Base-by-base conservation (phyloP, 768 basidiomycete genomes). In the Lactifluus pinguis region DNA sequence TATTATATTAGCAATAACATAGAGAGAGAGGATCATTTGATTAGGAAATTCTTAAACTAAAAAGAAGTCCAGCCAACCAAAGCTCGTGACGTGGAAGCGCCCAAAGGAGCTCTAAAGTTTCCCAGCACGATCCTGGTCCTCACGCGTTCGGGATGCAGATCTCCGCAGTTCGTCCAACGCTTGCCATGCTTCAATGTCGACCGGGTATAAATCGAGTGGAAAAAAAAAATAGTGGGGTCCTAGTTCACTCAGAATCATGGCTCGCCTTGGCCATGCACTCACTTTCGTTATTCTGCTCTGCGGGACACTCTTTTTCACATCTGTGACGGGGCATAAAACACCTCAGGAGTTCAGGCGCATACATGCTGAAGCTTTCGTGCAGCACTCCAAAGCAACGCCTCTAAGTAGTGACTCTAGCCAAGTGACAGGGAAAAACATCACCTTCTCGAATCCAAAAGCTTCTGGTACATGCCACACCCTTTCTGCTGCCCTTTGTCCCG, bases 391-490 rank as follows among this genome's bases (percentile, higher is more conserved):
- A 3, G 57, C 36, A 6, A 66, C 61, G 39, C 63, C 54, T 15
- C 19, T 19, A 25, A 25, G 25, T 25, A 25, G 25, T 1, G 25
- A 25, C 25, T 25, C 25, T 2, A 25, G 25, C 25, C 25, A 25
- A 25, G 1, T 25, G 25, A 25, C 25, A 25, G 74, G 77, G n/a
- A 76, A 85, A 69, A 86, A 86, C 64, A 85, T 89, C 66, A 87
- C 85, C 0, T 89, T 89, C 70, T 72, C 76, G 13, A 86, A 87
- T 65, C 84, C 85, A 4, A 77, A 74, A 57, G 86, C 85, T 15
- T 82, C 83, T 29, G 71, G 85, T 85, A 76, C 59, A 7, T 13
- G 2, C 3, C n/a, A 42, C 34, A 21, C 4, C 2, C 75, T 90
- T 8, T 87, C 86, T 2, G 87, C 84, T 57, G 72, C 89, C 7